Conservation (phyloP, 768 basidiomycete species). For the Termitomyces titanicus region DNA sequence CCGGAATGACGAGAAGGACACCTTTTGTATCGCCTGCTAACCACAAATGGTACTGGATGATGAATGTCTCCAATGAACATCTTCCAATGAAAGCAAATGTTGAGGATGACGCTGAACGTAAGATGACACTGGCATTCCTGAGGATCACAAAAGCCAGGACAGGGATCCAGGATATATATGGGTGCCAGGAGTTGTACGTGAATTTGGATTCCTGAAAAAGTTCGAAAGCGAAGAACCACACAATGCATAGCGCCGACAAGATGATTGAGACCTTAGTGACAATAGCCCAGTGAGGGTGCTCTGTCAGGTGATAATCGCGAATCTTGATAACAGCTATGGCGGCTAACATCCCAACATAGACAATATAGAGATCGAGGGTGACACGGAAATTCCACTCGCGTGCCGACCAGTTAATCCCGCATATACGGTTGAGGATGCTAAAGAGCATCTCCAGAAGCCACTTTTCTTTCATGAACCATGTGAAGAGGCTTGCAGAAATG, state of each 20-base stretch:
- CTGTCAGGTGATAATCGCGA: slow-evolving; percentile 67
- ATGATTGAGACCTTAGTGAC: slow-evolving; percentile 44
- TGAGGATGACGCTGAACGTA: slow-evolving; percentile 67
- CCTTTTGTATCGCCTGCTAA: slow-evolving; percentile 82
- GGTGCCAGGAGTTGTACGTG: slow-evolving; percentile 84
- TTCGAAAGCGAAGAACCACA: slow-evolving; percentile 86
- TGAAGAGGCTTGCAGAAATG: slow-evolving; percentile 58
- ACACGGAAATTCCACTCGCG: slow-evolving; percentile 88
- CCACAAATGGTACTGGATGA: slow-evolving; percentile 89
- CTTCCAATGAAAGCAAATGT: slow-evolving; percentile 80
- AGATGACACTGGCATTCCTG: slow-evolving; percentile 68
- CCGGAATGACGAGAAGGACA: slow-evolving; percentile 75
- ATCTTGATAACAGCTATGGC: slow-evolving; percentile 73
- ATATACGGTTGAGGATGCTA: slow-evolving; percentile 55
- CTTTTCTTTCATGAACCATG: slow-evolving; percentile 59
- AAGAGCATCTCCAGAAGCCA: slow-evolving; percentile 69
- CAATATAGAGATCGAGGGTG: slow-evolving; percentile 85
- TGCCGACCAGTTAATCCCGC: slow-evolving; percentile 79
- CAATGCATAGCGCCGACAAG: slow-evolving; percentile 48
- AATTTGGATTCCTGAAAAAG: slow-evolving; percentile 75
- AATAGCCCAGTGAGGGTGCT: slow-evolving; percentile 63
- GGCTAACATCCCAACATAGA: slow-evolving; percentile 81
- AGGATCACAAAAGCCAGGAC: slow-evolving; percentile 69
- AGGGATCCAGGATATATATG: slow-evolving; percentile 78
- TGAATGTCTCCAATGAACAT: slow-evolving; percentile 89